Conservation (phyloP, 2,329 filamentous ascomycete species). For the Orbilia ellipsospora region DNA sequence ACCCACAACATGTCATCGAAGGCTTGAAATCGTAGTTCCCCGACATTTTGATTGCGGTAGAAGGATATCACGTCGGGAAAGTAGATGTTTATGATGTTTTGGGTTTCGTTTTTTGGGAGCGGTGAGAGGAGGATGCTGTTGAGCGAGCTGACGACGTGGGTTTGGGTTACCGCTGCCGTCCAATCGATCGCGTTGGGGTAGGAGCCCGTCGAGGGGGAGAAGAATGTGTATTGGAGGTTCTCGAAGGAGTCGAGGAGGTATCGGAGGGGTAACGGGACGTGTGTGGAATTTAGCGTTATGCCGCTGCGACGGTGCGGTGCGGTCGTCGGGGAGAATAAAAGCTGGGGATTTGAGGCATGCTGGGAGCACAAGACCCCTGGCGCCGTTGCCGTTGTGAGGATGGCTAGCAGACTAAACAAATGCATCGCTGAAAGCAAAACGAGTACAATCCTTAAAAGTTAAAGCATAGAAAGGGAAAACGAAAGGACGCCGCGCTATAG, state of each 20-base stretch:
- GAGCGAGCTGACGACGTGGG: conserved; percentile 78
- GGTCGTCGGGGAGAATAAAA: not conserved
- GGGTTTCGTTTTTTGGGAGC: conserved; percentile 61
- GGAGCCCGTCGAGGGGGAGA: conserved; percentile 78
- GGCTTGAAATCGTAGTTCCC: conserved; percentile 79
- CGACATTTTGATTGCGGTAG: conserved; percentile 87
- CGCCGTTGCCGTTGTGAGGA: conserved; percentile 1
- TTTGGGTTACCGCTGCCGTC: conserved; percentile 87
- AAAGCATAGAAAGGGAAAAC: conserved; percentile 6
- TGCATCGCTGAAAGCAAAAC: conserved; percentile 18
- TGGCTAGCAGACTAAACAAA: conserved; percentile 15
- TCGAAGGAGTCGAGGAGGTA: conserved; percentile 67
- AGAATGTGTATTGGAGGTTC: conserved; percentile 82
- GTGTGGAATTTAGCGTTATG: conserved; percentile 39
- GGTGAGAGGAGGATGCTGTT: conserved; percentile 70
- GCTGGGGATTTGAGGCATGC: not conserved
- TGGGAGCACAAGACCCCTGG: not conserved
- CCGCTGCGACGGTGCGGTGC: conserved; percentile 31
- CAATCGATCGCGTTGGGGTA: conserved; percentile 92
- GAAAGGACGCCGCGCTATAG: not conserved
- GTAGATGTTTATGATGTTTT: conserved; percentile 81
- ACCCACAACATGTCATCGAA: conserved; percentile 98
- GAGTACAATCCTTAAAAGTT: not conserved
- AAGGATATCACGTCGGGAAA: conserved; percentile 80
- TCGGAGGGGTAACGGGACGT: conserved; percentile 30